Percentiles rank a stretch among this genome's conserved stretches.
Conservation (phyloP, 352 stramenopile species). For the Pythium phragmitis region DNA sequence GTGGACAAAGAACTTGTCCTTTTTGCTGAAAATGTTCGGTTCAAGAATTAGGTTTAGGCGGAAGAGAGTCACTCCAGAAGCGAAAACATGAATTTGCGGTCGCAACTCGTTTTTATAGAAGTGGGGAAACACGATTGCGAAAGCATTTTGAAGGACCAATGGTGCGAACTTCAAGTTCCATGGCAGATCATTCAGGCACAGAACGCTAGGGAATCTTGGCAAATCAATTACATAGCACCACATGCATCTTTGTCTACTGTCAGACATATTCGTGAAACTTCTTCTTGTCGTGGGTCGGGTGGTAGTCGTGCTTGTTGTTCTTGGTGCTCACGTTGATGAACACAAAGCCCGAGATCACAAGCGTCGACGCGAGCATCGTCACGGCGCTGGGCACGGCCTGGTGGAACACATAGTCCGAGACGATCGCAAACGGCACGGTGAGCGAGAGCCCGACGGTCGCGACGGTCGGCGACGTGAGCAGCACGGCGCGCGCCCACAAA, state of each 20-base stretch:
- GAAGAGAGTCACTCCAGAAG: neutral
- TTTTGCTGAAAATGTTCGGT: no score
- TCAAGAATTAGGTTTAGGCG: neutral
- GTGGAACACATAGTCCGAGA: constrained; percentile 83
- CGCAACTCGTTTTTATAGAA: neutral
- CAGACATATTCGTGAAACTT: no score
- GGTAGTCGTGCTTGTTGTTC: constrained; percentile 61
- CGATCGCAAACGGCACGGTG: constrained; percentile 95
- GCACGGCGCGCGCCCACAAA: constrained; percentile 92
- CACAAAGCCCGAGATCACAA: constrained; percentile 77
- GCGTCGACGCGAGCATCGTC: constrained; percentile 56
- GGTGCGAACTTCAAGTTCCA: neutral
- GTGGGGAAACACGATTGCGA: neutral
- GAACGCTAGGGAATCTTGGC: no score
- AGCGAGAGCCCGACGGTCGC: constrained; percentile 95
- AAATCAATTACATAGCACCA: constrained; percentile 2
- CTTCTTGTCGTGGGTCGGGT: constrained; percentile 32
- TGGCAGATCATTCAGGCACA: neutral
- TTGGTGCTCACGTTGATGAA: constrained; percentile 65
- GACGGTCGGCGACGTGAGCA: constrained; percentile 95
- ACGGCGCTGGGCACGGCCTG: constrained; percentile 44
- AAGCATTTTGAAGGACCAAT: neutral
- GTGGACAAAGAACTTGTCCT: no score
- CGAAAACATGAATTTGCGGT: neutral
- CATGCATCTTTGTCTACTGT: constrained; percentile 29